Percentiles rank a stretch among this genome's conserved stretches.
Evolutionary conservation across 441 rosid species (phyloP).

Genomic region (Adansonia rubrostipa): DNA sequence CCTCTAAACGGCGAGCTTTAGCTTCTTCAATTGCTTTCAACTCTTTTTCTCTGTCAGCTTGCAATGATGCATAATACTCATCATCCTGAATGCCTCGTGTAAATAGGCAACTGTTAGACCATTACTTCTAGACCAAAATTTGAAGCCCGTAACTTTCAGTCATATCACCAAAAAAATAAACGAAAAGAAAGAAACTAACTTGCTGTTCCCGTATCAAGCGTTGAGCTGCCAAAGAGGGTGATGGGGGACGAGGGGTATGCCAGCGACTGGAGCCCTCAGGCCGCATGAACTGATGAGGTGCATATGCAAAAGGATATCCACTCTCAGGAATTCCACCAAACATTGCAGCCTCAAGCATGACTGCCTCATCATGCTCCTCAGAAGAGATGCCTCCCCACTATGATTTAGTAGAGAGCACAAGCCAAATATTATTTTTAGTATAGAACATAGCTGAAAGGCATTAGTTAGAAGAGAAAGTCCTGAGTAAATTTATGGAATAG

Average conservation of each 20-base stretch:
- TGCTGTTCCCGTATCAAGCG: constrained; percentile 95
- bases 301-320: constrained; percentile 62
- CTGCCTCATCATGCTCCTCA: constrained; percentile 97
- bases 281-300: constrained; percentile 69
- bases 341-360: constrained; percentile 99
- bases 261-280: constrained; percentile 52
- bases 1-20: constrained; percentile 71
- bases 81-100: constrained; percentile 67
- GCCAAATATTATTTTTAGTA: constrained; percentile 25
- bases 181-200: constrained; percentile 43
- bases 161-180: constrained; percentile 8
- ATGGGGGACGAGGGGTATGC: constrained; percentile 73
- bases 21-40: constrained; percentile 82
- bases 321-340: constrained; percentile 92
- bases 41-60: constrained; percentile 96
- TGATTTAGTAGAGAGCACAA: constrained; percentile 1
- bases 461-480: constrained; percentile 21
- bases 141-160: constrained; percentile 3
- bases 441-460: constrained; percentile 29
- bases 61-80: constrained; percentile 89
- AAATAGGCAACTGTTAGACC: constrained; percentile 22
- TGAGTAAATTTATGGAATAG: background rate
- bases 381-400: constrained; percentile 99
- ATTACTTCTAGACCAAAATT: constrained; percentile 11
- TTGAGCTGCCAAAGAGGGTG: constrained; percentile 93